Evolutionary conservation across 2,329 filamentous ascomycete genomes (phyloP).

Genomic region (Neopestalotiopsis rosae): DNA sequence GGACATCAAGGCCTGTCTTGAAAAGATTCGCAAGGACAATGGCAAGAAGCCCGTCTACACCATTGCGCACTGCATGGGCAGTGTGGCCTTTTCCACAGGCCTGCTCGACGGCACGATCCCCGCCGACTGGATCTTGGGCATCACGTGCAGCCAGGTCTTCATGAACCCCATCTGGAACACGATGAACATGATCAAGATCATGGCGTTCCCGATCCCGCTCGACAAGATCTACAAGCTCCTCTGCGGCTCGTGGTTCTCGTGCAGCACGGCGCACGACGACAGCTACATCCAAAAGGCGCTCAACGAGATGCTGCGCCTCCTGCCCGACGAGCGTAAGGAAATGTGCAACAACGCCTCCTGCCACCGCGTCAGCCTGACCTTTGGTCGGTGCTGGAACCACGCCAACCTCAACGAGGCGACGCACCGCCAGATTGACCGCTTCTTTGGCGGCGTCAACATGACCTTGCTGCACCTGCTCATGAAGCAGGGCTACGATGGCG

Average conservation of each 20-base stretch:
- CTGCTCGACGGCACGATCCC: conserved; percentile 67
- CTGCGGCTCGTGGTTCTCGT: conserved; percentile 61
- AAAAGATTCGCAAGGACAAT: conserved; percentile 51
- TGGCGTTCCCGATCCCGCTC: conserved; percentile 51
- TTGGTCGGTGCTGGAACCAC: conserved; percentile 70
- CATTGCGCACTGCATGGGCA: conserved; percentile 68
- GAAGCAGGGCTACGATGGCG: conserved; percentile 56
- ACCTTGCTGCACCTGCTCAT: conserved; percentile 61
- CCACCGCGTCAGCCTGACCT: conserved; percentile 64
- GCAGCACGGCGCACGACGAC: conserved; percentile 52
- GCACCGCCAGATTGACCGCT: conserved; percentile 64
- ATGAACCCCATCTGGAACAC: conserved; percentile 65
- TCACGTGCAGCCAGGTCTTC: conserved; percentile 67
- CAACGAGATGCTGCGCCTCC: conserved; percentile 63
- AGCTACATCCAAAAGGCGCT: conserved; percentile 53
- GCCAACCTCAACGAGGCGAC: conserved; percentile 69
- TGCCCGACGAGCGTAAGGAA: conserved; percentile 59
- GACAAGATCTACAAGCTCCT: conserved; percentile 53
- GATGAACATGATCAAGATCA: conserved; percentile 62
- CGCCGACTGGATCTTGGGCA: conserved; percentile 59
- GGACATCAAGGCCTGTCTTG: conserved; percentile 61
- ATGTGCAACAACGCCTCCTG: conserved; percentile 67
- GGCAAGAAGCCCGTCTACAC: conserved; percentile 54
- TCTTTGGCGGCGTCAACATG: conserved; percentile 69
- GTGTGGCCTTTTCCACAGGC: conserved; percentile 62